A percentile compares a stretch with the other conserved stretches of the same genome.
Conservation (phyloP, 2,329 filamentous ascomycete species). For the Xylariales sp. region DNA sequence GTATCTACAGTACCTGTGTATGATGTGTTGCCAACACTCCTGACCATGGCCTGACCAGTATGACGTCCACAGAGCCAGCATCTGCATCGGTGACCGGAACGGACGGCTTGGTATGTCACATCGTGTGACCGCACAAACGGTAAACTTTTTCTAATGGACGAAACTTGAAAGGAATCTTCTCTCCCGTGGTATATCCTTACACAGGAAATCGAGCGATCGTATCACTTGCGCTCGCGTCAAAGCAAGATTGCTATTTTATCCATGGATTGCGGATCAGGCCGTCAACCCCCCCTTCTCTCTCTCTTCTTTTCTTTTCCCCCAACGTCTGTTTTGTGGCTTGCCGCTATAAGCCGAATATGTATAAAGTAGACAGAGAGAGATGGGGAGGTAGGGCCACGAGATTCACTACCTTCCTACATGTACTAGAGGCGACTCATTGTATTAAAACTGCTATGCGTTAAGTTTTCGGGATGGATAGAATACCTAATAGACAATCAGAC, state of each 20-base stretch:
- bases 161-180: slow-evolving; percentile 7
- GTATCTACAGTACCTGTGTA: background rate
- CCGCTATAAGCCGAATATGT: background rate
- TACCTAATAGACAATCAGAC: background rate
- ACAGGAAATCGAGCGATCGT: slow-evolving; percentile 2
- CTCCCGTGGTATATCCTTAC: background rate
- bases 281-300: too few species aligned
- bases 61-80: slow-evolving; percentile 27
- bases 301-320: too few species aligned
- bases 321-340: background rate
- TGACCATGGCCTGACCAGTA: slow-evolving; percentile 27
- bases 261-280: background rate
- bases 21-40: slow-evolving; percentile 33
- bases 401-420: too few species aligned
- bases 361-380: too few species aligned
- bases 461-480: background rate
- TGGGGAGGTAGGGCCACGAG: too few species aligned
- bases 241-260: background rate
- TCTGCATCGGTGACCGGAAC: slow-evolving; percentile 14
- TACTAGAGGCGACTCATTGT: background rate
- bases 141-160: background rate
- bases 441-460: background rate
- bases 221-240: background rate
- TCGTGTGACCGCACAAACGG: slow-evolving; percentile 9
- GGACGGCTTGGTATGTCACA: slow-evolving; percentile 10